phyloP scores from a whole-genome alignment of 331 rosid species.

The Quercus tomentella region DNA sequence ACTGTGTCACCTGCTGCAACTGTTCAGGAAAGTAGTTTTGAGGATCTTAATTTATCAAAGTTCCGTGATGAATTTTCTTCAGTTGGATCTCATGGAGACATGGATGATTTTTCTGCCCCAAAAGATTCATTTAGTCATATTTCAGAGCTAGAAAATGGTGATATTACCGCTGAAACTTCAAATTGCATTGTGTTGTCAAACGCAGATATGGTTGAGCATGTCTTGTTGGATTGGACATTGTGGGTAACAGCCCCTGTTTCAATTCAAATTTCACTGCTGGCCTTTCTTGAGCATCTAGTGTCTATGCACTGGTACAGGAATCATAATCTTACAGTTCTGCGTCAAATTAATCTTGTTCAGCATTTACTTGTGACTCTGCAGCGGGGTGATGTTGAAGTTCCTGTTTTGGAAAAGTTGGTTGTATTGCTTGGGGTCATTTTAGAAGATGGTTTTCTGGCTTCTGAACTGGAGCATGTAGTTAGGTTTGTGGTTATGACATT shows the following conservation, averaged over 20 bases:
- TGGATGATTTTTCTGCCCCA: slow-evolving; percentile 86
- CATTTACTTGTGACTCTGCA: slow-evolving; percentile 96
- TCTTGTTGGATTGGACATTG: slow-evolving; percentile 97
- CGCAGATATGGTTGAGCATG: slow-evolving; percentile 99
- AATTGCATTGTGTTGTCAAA: slow-evolving; percentile 97
- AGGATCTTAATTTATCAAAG: slow-evolving; percentile 68
- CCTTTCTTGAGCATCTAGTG: slow-evolving; percentile 96
- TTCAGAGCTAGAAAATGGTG: slow-evolving; percentile 89
- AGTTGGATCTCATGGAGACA: slow-evolving; percentile 84
- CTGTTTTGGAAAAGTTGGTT: slow-evolving; percentile 92
- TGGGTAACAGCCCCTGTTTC: slow-evolving; percentile 89
- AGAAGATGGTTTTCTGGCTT: slow-evolving; percentile 93
- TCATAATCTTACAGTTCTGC: slow-evolving; percentile 92
- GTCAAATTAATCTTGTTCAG: slow-evolving; percentile 92
- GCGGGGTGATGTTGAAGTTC: slow-evolving; percentile 99
- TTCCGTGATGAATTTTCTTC: slow-evolving; percentile 89
- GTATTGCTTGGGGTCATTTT: slow-evolving; percentile 95
- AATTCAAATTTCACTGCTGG: slow-evolving; percentile 90
- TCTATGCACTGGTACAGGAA: slow-evolving; percentile 99
- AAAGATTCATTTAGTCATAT: slow-evolving; percentile 92
- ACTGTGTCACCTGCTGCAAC: slow-evolving; percentile 56
- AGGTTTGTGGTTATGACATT: slow-evolving; percentile 98
- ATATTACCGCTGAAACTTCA: slow-evolving; percentile 78
- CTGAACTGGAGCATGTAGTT: slow-evolving; percentile 94
- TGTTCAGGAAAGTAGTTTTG: slow-evolving; percentile 64